Percentiles rank a stretch among this genome's conserved stretches.
These are phyloP conservation scores for Paralagenidium karlingii DNA, from an alignment of 352 stramenopile species.

Conservation along the genomic window DNA sequence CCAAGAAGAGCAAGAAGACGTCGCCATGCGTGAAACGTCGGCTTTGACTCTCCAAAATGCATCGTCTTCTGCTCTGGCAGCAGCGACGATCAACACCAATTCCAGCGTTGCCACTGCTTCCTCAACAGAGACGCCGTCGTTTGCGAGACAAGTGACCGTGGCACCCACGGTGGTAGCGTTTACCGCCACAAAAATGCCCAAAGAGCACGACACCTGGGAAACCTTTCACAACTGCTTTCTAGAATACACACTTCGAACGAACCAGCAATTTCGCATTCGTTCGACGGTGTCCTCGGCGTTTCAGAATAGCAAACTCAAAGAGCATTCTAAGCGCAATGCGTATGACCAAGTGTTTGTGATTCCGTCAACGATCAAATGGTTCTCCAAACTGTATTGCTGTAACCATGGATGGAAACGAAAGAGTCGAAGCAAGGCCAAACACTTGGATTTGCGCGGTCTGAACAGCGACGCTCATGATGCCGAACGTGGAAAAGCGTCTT, in stretches of 20 bases:
- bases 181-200: constrained; percentile 25
- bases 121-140: too few relatives aligned
- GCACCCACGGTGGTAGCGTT: constrained; percentile 1
- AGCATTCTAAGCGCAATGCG: constrained; percentile 17
- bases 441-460: too few relatives aligned
- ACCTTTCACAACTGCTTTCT: constrained; percentile 35
- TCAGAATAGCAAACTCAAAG: constrained; percentile 40
- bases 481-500: background rate
- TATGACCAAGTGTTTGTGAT: constrained; percentile 20
- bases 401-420: constrained; percentile 63
- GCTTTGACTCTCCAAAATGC: too few relatives aligned
- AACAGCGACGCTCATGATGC: background rate
- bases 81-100: background rate
- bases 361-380: constrained; percentile 46
- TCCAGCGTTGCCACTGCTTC: too few relatives aligned
- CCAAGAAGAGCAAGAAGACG: too few relatives aligned
- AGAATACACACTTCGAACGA: constrained; percentile 42
- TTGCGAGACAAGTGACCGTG: too few relatives aligned
- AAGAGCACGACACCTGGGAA: constrained; percentile 44
- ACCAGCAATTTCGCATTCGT: constrained; percentile 58
- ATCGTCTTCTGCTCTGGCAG: too few relatives aligned
- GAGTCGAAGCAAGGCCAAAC: constrained; percentile 21
- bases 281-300: constrained; percentile 45
- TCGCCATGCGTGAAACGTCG: too few relatives aligned
- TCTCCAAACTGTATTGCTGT: constrained; percentile 68